phyloP scores from a whole-genome alignment of 2,329 filamentous ascomycete genomes.

The Penicillium sp. region DNA sequence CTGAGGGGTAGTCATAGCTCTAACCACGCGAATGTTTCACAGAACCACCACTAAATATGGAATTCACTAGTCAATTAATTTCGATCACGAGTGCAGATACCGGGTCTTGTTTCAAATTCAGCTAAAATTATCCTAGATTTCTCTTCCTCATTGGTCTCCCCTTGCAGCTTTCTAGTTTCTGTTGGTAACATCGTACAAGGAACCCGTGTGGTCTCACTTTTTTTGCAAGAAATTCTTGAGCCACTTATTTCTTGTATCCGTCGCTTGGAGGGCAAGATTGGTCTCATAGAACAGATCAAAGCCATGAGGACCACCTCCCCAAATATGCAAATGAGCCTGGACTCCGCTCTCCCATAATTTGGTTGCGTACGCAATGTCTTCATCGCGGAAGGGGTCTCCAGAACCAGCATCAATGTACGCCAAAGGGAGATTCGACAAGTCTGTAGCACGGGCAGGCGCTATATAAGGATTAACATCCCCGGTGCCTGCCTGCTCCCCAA shows the following conservation, averaged over 20 bases:
- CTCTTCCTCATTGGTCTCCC: too few species aligned
- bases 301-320: conserved; percentile 13
- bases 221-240: background rate
- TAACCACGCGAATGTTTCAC: too few species aligned
- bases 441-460: conserved; percentile 5
- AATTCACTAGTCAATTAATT: too few species aligned
- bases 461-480: background rate
- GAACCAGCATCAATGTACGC: conserved; percentile 17
- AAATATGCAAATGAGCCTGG: conserved; percentile 16
- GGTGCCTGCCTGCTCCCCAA: background rate
- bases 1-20: too few species aligned
- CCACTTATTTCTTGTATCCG: background rate
- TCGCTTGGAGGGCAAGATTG: background rate
- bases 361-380: conserved; percentile 12
- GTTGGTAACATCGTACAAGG: too few species aligned
- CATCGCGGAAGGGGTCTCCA: conserved; percentile 17
- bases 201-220: background rate
- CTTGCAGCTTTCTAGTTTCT: too few species aligned
- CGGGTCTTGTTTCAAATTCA: too few species aligned
- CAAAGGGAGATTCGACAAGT: conserved; percentile 5
- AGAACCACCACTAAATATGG: too few species aligned
- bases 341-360: conserved; percentile 10
- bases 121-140: too few species aligned
- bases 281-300: conserved; percentile 8
- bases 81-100: too few species aligned